These are phyloP conservation scores for Ascocoryne sarcoides DNA, from an alignment of 2,329 filamentous ascomycete species.

Conservation along the genomic window DNA sequence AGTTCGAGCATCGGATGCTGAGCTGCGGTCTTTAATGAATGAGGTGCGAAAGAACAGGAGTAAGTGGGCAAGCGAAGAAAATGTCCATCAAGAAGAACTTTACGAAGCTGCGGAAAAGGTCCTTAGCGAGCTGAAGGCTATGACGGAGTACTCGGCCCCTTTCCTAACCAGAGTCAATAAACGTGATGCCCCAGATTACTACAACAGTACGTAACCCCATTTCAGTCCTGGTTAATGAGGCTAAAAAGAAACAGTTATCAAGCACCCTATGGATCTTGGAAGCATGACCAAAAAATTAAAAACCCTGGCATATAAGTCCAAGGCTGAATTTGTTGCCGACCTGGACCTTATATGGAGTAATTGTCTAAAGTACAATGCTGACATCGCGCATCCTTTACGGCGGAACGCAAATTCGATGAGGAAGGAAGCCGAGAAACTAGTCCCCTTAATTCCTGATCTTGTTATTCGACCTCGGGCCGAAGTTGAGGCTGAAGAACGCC, in stretches of 20 bases:
- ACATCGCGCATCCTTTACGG: constrained; percentile 75
- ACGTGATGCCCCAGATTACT: constrained; percentile 92
- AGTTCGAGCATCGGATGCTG: constrained; percentile 86
- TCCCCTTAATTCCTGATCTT: constrained; percentile 89
- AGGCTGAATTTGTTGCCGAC: constrained; percentile 89
- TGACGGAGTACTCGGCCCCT: constrained; percentile 94
- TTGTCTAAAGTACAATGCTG: constrained; percentile 90
- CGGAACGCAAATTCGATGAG: constrained; percentile 95
- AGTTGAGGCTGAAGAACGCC: constrained; percentile 79
- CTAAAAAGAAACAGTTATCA: constrained; percentile 64
- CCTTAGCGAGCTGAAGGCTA: constrained; percentile 90
- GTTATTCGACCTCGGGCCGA: constrained; percentile 84
- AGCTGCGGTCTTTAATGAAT: constrained; percentile 86
- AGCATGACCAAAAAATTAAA: constrained; percentile 98
- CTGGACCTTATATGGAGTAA: constrained; percentile 96
- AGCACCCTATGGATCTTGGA: constrained; percentile 95
- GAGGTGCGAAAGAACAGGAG: constrained; percentile 96
- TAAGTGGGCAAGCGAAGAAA: constrained; percentile 98
- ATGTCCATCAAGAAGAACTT: constrained; percentile 92
- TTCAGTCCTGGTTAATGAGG: not conserved
- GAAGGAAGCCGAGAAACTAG: constrained; percentile 94
- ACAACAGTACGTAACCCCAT: constrained; percentile 56
- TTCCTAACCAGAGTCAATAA: constrained; percentile 95
- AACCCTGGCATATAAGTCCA: constrained; percentile 69
- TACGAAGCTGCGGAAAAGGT: constrained; percentile 98